phyloP scores from a whole-genome alignment of 2,329 filamentous ascomycete genomes.

The Phoma sp. region DNA sequence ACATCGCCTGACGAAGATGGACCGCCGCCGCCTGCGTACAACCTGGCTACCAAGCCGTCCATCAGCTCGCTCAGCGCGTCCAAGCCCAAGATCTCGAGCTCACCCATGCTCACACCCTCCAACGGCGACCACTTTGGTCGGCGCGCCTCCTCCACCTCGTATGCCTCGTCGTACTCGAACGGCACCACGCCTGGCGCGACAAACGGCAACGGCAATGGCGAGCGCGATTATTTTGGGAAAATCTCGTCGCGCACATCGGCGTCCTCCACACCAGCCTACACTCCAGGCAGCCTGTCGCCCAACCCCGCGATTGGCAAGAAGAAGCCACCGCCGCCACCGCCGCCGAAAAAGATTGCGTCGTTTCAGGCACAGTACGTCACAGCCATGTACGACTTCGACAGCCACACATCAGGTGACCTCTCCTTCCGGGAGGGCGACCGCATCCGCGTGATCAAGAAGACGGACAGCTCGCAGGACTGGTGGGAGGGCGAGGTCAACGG shows the following conservation, averaged over 20 bases:
- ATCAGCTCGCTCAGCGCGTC: slow-evolving; percentile 42
- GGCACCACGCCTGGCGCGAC: slow-evolving; percentile 20
- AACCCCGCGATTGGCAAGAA: slow-evolving; percentile 66
- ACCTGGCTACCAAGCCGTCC: slow-evolving; percentile 45
- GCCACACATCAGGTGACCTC: slow-evolving; percentile 73
- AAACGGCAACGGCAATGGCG: slow-evolving; percentile 25
- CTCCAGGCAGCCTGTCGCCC: slow-evolving; percentile 42
- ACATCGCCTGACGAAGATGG: slow-evolving; percentile 36
- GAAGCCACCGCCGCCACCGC: slow-evolving; percentile 76
- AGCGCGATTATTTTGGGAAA: slow-evolving; percentile 50
- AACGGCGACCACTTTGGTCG: slow-evolving; percentile 41
- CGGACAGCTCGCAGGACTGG: slow-evolving; percentile 82
- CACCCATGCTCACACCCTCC: slow-evolving; percentile 41
- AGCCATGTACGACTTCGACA: slow-evolving; percentile 77
- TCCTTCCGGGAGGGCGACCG: slow-evolving; percentile 77
- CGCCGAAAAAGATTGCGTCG: slow-evolving; percentile 63
- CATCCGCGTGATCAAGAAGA: slow-evolving; percentile 80
- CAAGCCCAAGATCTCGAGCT: slow-evolving; percentile 44
- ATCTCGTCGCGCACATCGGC: slow-evolving; percentile 51
- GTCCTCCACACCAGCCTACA: slow-evolving; percentile 20
- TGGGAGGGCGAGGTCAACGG: slow-evolving; percentile 82
- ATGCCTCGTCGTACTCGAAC: slow-evolving; percentile 39
- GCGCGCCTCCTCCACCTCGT: slow-evolving; percentile 41
- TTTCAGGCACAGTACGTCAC: slow-evolving; percentile 66
- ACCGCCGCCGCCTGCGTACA: slow-evolving; percentile 33